Base-by-base conservation (phyloP, 192 early-diverging fungal genomes). In the Anaeromyces robustus region DNA sequence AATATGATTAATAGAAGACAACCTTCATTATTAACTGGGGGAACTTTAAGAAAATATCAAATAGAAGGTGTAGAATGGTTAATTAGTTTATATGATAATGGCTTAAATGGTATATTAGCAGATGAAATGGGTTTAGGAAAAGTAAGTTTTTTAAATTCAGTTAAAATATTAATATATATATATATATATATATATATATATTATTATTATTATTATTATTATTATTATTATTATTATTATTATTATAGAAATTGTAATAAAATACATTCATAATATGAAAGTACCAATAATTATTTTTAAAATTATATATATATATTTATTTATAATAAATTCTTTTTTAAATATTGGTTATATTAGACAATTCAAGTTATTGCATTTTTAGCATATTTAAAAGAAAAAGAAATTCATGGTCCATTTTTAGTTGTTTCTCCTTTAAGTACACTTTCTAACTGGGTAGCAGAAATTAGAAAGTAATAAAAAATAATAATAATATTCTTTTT, bases 31-130 rank as follows among this genome's bases (percentile, higher is more conserved):
- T 77, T 87, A 12, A 85, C 85, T 7, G 86, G 83, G 6, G 85
- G 84, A 34, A 81, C 79, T 30, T 87, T 99, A 86, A 90, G 95
- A 29, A 95, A 97, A 59, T 98, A 98, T 86, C 97, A 99, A 85
- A 83, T 97, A 77, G 93, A 93, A 3, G 97, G 97, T 78, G 91
- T 97, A 81, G 96, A 97, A 84, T 99, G 97, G 97, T 85, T 99
- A 81, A 92, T 95, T 77, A 94, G 91, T 83, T 87, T 99, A 11
- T 99, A 95, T 87, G 95, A 97, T 79, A 97, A 97, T 84, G 96
- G 97, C 19, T 84, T 98, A 28, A 98, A 97, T 80, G 97, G 97
- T 29, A 98, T 98, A 82, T 83, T 98, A 52, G 96, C 95, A 13
- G 97, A 98, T 85, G 95, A 97, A 80, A 96, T 97, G 96, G 96